phyloP scores from a whole-genome alignment of 2,329 filamentous ascomycete species.

The Pseudovirgaria hyperparasitica region DNA sequence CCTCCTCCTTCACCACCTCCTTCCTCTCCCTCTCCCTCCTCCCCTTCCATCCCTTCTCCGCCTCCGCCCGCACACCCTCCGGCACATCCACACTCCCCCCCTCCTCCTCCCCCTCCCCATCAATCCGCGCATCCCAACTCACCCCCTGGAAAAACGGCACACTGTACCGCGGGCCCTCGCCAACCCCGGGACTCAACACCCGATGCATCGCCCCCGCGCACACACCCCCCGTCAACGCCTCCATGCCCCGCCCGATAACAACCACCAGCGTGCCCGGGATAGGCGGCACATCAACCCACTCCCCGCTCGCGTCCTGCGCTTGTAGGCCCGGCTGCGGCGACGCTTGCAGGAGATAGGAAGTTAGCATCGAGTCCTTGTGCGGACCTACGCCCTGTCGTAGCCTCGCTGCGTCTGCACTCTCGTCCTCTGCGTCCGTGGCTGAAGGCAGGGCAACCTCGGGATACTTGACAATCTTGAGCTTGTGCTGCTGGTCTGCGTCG shows the following conservation, averaged over 20 bases:
- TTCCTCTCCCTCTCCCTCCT: slow-evolving; percentile 44
- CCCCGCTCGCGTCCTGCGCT: slow-evolving; percentile 64
- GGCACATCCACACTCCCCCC: slow-evolving; percentile 59
- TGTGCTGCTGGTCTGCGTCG: slow-evolving; percentile 60
- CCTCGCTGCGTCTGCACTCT: slow-evolving; percentile 36
- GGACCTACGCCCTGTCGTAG: slow-evolving; percentile 54
- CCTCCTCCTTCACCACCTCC: slow-evolving; percentile 65
- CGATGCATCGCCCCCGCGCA: slow-evolving; percentile 73
- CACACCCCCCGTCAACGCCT: slow-evolving; percentile 72
- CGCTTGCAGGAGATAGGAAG: slow-evolving; percentile 70
- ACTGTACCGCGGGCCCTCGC: slow-evolving; percentile 59
- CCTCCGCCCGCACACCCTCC: slow-evolving; percentile 47
- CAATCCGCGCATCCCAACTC: slow-evolving; percentile 65
- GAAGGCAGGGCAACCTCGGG: slow-evolving; percentile 43
- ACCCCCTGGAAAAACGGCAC: slow-evolving; percentile 87
- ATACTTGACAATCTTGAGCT: slow-evolving; percentile 82
- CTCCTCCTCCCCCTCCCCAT: slow-evolving; percentile 58
- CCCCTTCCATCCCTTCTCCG: slow-evolving; percentile 45
- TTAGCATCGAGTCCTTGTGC: slow-evolving; percentile 78
- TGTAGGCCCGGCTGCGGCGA: slow-evolving; percentile 65
- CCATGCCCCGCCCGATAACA: slow-evolving; percentile 75
- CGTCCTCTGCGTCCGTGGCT: slow-evolving; percentile 15
- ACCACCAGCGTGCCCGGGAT: slow-evolving; percentile 69
- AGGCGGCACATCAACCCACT: slow-evolving; percentile 75
- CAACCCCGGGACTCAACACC: slow-evolving; percentile 60